Conservation (phyloP, 108 stramenopile species). For the Aurantiochytrium sp. region DNA sequence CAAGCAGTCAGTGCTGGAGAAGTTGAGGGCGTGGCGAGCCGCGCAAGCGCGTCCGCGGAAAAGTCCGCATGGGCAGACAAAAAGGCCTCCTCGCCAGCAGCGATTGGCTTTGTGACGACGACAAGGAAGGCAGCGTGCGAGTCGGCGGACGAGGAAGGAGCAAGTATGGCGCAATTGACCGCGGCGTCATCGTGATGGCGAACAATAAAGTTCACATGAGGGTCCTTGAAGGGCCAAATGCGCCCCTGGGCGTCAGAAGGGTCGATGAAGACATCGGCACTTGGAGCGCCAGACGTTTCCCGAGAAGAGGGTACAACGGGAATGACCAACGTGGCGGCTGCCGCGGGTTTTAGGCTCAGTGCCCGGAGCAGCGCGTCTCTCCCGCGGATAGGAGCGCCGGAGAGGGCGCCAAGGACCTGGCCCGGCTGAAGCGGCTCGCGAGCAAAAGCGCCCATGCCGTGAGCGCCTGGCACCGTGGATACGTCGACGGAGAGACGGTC, state of each 20-base stretch:
- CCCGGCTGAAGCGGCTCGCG: neutral
- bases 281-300: too few species aligned
- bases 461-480: neutral
- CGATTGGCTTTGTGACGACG: neutral
- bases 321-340: too few species aligned
- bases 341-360: too few species aligned
- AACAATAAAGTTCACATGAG: neutral
- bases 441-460: slow-evolving; percentile 11
- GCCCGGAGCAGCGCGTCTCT: neutral
- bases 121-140: neutral
- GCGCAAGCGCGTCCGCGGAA: too few species aligned
- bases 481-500: neutral
- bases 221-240: neutral
- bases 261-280: neutral
- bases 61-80: neutral
- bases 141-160: neutral
- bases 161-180: neutral
- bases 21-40: too few species aligned
- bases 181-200: neutral
- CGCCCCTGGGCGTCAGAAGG: neutral
- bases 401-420: neutral
- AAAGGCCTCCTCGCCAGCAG: neutral
- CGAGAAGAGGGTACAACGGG: too few species aligned
- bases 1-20: too few species aligned
- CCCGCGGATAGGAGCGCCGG: neutral